Conservation (phyloP, 2,329 filamentous ascomycete species). For the Aspergillus fructus region DNA sequence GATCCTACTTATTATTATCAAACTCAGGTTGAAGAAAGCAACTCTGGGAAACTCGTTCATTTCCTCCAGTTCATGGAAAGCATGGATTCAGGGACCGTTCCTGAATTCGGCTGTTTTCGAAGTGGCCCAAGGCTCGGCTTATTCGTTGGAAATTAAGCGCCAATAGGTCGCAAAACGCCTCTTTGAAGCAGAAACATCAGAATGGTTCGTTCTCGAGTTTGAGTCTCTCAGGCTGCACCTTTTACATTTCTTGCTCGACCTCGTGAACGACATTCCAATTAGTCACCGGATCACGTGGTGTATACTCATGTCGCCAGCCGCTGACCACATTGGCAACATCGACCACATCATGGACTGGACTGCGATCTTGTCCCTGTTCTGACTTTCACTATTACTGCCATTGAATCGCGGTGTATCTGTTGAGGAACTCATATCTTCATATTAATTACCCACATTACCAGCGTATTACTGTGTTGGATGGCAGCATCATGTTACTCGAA, state of each 20-base stretch:
- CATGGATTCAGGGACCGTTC: not conserved
- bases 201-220: not conserved
- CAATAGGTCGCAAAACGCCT: not conserved
- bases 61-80: too few relatives aligned
- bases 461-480: not conserved
- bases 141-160: not conserved
- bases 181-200: not conserved
- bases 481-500: not conserved
- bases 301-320: not conserved
- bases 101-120: not conserved
- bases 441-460: not conserved
- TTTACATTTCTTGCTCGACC: not conserved
- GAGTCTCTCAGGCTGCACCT: not conserved
- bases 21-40: not conserved
- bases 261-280: not conserved
- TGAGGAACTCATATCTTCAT: not conserved
- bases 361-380: too few relatives aligned
- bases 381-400: too few relatives aligned
- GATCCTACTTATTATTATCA: not conserved
- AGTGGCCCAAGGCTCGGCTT: not conserved
- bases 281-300: not conserved
- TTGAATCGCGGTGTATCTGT: too few relatives aligned
- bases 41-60: too few relatives aligned
- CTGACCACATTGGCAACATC: too few relatives aligned
- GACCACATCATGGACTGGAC: too few relatives aligned